Evolutionary conservation across 2,329 filamentous ascomycete genomes (phyloP).

Genomic region (Neonectria magnoliae): DNA sequence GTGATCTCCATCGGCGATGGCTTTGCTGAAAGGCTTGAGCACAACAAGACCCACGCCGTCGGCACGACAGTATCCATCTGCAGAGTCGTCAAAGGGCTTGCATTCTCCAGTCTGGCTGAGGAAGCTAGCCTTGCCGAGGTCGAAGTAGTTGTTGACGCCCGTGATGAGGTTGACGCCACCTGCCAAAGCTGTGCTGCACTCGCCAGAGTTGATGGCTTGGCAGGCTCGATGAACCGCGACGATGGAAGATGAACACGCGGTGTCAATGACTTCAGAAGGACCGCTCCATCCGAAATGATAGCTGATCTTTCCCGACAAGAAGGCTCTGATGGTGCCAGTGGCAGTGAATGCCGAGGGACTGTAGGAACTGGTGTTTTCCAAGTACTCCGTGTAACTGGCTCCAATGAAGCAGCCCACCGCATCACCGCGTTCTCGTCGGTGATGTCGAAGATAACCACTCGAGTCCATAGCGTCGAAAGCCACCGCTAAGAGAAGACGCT

Average conservation of each 20-base stretch:
- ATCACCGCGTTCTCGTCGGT: not conserved
- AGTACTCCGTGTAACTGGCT: slow-evolving; percentile 12
- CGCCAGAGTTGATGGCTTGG: slow-evolving; percentile 41
- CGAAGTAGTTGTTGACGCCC: slow-evolving; percentile 33
- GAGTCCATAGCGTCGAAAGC: slow-evolving; percentile 54
- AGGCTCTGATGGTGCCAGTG: slow-evolving; percentile 48
- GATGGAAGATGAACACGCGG: slow-evolving; percentile 51
- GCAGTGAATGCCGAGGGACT: slow-evolving; percentile 43
- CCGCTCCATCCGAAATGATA: slow-evolving; percentile 53
- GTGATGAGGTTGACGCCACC: slow-evolving; percentile 54
- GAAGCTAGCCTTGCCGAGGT: slow-evolving; percentile 39
- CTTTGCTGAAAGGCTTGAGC: slow-evolving; percentile 81
- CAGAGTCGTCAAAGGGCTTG: slow-evolving; percentile 78
- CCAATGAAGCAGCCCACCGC: slow-evolving; percentile 20
- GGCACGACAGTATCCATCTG: slow-evolving; percentile 85
- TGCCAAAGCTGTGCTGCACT: slow-evolving; percentile 48
- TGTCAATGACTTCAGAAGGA: slow-evolving; percentile 49
- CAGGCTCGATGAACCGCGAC: slow-evolving; percentile 51
- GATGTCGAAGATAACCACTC: slow-evolving; percentile 37
- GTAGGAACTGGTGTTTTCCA: slow-evolving; percentile 18
- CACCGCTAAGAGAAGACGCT: slow-evolving; percentile 50
- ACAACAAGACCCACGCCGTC: slow-evolving; percentile 80
- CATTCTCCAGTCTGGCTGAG: slow-evolving; percentile 28
- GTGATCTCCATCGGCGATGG: slow-evolving; percentile 78
- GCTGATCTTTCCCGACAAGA: slow-evolving; percentile 47